Evolutionary conservation across 2,329 filamentous ascomycete species (phyloP).

Genomic region (Microdochium nivale): DNA sequence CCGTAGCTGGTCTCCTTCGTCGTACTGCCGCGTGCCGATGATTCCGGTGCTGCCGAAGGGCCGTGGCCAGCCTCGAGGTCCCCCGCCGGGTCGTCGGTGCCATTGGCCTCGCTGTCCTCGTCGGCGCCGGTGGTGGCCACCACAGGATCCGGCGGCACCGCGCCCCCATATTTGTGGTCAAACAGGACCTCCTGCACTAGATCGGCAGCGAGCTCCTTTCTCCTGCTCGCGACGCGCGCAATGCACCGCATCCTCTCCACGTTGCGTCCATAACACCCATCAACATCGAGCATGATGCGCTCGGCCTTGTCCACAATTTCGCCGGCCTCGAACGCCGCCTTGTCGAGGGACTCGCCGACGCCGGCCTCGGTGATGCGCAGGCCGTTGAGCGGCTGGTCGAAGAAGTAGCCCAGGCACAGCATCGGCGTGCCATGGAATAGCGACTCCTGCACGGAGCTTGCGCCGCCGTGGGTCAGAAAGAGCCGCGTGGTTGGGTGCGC

Average conservation of each 20-base stretch:
- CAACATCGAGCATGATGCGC: conserved; percentile 16
- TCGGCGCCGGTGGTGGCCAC: conserved; percentile 4
- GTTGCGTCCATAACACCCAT: conserved; percentile 21
- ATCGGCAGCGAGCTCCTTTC: conserved; percentile 28
- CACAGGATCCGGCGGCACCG: background rate
- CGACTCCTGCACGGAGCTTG: conserved; percentile 30
- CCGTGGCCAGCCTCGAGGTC: background rate
- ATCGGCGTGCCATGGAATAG: conserved; percentile 28
- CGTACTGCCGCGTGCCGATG: no score
- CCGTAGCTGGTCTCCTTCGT: no score
- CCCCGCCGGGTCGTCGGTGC: background rate
- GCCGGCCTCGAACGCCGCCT: conserved; percentile 22
- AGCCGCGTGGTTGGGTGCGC: conserved; percentile 21
- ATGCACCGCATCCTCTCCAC: conserved; percentile 27
- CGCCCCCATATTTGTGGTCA: conserved; percentile 15
- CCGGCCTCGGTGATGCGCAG: conserved; percentile 24
- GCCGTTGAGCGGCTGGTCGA: conserved; percentile 30
- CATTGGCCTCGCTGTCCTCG: background rate
- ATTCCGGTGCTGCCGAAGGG: background rate
- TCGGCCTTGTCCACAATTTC: conserved; percentile 20
- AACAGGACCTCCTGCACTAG: conserved; percentile 32
- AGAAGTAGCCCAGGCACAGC: conserved; percentile 27
- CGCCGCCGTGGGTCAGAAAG: conserved; percentile 32
- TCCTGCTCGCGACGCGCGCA: conserved; percentile 23
- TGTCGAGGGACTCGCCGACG: conserved; percentile 25